Conservation (phyloP, 208 protist species). For the Crithidia sp. region DNA sequence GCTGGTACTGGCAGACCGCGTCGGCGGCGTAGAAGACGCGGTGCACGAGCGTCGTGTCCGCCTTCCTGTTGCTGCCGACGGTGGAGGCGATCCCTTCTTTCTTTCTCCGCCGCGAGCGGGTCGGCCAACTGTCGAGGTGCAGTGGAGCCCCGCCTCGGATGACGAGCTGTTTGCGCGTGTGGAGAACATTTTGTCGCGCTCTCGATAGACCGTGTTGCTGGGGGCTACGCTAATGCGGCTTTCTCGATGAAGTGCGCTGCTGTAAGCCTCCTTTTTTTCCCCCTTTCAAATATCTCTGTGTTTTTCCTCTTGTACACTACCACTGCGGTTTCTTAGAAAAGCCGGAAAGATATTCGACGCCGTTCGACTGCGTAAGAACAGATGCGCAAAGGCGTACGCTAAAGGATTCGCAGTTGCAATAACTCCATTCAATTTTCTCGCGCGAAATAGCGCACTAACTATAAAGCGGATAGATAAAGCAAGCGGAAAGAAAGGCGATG, state of each 20-base stretch:
- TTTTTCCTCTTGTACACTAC: neutral
- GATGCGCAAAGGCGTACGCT: no score
- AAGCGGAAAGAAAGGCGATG: no score
- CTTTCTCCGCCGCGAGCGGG: neutral
- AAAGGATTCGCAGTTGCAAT: no score
- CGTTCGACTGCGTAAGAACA: no score
- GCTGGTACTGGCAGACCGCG: neutral
- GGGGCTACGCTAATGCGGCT: no score
- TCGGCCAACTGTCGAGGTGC: neutral
- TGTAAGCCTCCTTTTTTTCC: neutral
- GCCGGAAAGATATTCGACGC: no score
- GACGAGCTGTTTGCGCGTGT: constrained; percentile 8
- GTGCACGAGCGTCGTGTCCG: neutral
- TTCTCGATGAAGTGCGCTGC: no score
- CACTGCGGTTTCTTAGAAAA: no score
- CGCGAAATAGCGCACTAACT: no score
- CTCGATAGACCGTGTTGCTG: neutral
- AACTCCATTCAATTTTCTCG: no score
- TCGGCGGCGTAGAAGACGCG: neutral
- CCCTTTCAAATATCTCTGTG: neutral
- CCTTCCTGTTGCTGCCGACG: neutral
- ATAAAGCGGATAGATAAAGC: no score
- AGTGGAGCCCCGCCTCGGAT: constrained; percentile 14
- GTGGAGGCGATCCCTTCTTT: neutral
- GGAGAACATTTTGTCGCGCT: neutral